Base-by-base conservation (phyloP, 129 eudicot species). In the Centrapalus pauciflorus region DNA sequence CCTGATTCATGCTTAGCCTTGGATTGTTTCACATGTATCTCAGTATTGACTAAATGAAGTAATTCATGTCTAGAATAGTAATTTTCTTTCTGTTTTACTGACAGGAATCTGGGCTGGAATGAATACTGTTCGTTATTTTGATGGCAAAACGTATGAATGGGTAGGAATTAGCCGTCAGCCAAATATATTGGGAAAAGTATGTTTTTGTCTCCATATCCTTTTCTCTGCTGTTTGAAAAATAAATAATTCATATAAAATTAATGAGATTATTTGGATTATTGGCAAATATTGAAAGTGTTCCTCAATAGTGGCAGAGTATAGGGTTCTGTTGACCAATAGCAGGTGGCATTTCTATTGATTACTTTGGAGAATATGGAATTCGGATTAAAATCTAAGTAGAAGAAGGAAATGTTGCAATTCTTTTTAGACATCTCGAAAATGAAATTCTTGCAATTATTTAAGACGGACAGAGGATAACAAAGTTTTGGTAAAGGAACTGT, bases 151-250 rank as follows among this genome's bases (percentile, higher is more conserved):
- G 14, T 94, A 94, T 54, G 97, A 86, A 70, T 94, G 99, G 99
- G 99, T 94, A 11, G 97, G 99, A 63, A 84, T 94, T 45, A 89
- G 99, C 76, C 86, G 95, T 62, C 99, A 94, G 79, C 99, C 99
- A 69, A 89, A 87, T 62, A 89, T 94, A 40, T 82, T 89, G 67
- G 82, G 95, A 34, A 94, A 89, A 75, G 99, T 94, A 84, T 52
- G 88, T 74, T 55, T 40, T 26, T 43, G 3, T 14, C 32, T 54
- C 8, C 48, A 23, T 33, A 33, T 71, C 50, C n/a, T 9, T 6
- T 45, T 16, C 29, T 45, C 26, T 30, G 29, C 7, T 21, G 51
- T 67, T 51, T 34, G 21, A 54, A 34, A n/a, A 35, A 28, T 58
- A 58, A 17, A 9, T 70, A 51, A 37, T 34, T 35, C 17, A 64